These are phyloP conservation scores for Arthrocladium fulminans DNA, from an alignment of 2,329 filamentous ascomycete genomes.

Conservation along the genomic window DNA sequence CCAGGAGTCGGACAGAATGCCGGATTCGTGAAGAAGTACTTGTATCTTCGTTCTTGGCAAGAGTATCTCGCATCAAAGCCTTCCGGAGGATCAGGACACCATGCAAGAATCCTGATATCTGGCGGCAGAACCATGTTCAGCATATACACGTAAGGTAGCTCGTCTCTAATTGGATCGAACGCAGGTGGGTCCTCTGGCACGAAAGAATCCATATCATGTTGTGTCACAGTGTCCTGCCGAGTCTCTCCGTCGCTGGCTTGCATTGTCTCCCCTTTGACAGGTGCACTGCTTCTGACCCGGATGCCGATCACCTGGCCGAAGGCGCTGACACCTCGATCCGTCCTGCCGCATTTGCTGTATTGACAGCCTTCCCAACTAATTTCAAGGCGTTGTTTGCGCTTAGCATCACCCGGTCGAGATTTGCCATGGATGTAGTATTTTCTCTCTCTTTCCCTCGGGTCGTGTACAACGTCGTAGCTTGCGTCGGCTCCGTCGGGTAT, in stretches of 20 bases:
- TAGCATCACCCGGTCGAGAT: conserved; percentile 5
- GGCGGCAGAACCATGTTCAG: conserved; percentile 81
- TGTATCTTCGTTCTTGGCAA: conserved; percentile 82
- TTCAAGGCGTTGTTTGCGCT: conserved; percentile 27
- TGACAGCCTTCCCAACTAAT: conserved; percentile 76
- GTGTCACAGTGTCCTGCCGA: background rate
- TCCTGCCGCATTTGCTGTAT: conserved; percentile 91
- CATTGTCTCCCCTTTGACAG: conserved; percentile 32
- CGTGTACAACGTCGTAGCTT: conserved; percentile 36
- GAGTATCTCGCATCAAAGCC: conserved; percentile 87
- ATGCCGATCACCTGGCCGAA: conserved; percentile 92
- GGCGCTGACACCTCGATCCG: conserved; percentile 85
- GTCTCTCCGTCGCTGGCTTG: background rate
- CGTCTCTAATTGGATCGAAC: conserved; percentile 64
- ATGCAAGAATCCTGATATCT: conserved; percentile 84
- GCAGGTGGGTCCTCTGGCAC: conserved; percentile 30
- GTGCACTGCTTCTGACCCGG: conserved; percentile 68
- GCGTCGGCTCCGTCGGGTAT: conserved; percentile 33
- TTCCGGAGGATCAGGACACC: conserved; percentile 73
- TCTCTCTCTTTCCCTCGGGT: conserved; percentile 11
- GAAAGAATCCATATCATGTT: conserved; percentile 26
- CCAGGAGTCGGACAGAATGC: conserved; percentile 63
- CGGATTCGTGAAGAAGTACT: conserved; percentile 96
- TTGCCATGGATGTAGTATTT: conserved; percentile 13
- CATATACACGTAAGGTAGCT: conserved; percentile 72